Percentiles rank a stretch among this genome's conserved stretches.
These are phyloP conservation scores for Aeschynomene evenia DNA, from an alignment of 306 rosid species.

Conservation along the genomic window DNA sequence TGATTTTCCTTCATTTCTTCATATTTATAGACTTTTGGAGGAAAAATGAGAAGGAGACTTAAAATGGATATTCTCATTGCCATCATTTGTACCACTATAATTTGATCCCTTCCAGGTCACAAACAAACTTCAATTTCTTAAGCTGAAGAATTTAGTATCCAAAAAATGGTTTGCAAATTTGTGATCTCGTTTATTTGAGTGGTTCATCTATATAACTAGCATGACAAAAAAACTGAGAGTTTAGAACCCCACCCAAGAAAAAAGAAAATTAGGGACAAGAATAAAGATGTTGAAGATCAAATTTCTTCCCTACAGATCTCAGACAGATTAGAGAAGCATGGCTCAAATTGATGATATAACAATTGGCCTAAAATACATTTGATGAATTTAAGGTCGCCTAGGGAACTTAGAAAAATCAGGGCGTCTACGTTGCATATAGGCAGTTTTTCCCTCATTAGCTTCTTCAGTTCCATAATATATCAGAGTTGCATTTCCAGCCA, in stretches of 20 bases:
- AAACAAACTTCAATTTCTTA: not conserved
- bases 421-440: slow-evolving; percentile 62
- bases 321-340: not conserved
- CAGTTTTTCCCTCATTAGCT: slow-evolving; percentile 71
- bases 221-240: not conserved
- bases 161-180: not conserved
- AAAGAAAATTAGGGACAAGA: not conserved
- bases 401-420: slow-evolving; percentile 77
- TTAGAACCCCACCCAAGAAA: not conserved
- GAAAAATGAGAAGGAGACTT: too few relatives aligned
- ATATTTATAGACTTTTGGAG: too few relatives aligned
- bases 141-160: not conserved
- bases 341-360: slow-evolving; percentile 14
- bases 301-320: not conserved
- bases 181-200: not conserved
- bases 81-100: too few relatives aligned
- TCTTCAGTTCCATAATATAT: slow-evolving; percentile 76
- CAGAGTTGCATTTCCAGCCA: slow-evolving; percentile 80
- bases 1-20: too few relatives aligned
- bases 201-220: not conserved
- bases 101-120: too few relatives aligned
- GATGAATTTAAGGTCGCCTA: slow-evolving; percentile 51
- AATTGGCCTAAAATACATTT: not conserved
- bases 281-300: not conserved
- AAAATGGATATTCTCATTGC: too few relatives aligned